Evolutionary conservation across 495 filamentous ascomycete genomes (phyloP).

Genomic region (Hamigera avellanea): DNA sequence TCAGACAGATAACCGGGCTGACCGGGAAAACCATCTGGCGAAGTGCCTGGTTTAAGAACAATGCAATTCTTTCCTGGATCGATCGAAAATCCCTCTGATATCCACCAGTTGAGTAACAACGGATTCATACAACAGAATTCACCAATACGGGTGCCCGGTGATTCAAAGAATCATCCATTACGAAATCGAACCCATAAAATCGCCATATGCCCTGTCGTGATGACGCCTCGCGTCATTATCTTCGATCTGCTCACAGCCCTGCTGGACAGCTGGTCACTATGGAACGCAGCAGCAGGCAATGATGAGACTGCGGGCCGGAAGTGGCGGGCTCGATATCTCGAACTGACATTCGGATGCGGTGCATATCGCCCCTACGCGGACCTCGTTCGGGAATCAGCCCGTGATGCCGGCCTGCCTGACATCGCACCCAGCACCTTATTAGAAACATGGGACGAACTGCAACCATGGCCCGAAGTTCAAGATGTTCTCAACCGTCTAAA

Average conservation of each 20-base stretch:
- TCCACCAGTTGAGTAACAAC: no score
- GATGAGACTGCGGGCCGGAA: conserved; percentile 3
- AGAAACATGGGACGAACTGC: conserved; percentile 12
- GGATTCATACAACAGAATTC: no score
- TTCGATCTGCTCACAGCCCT: conserved; percentile 27
- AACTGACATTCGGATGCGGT: conserved; percentile 16
- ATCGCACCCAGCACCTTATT: conserved; percentile 12
- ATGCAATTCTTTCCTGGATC: no score
- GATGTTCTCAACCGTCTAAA: conserved; percentile 9
- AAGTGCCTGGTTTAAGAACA: no score
- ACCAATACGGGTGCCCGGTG: no score
- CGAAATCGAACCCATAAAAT: not conserved
- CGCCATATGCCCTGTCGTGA: not conserved
- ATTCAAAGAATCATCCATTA: no score
- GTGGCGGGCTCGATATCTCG: conserved; percentile 18
- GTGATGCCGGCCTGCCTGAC: conserved; percentile 12
- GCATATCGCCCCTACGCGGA: conserved; percentile 18
- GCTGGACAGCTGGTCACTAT: conserved; percentile 19
- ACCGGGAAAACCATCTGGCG: no score
- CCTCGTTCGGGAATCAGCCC: conserved; percentile 14
- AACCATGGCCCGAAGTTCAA: conserved; percentile 16
- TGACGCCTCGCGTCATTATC: conserved; percentile 17
- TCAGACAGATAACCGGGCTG: no score
- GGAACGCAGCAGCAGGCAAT: conserved; percentile 12
- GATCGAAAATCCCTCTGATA: no score